These are phyloP conservation scores for Aspergillus puulaauensis DNA, from an alignment of 2,329 filamentous ascomycete genomes.

Conservation along the genomic window DNA sequence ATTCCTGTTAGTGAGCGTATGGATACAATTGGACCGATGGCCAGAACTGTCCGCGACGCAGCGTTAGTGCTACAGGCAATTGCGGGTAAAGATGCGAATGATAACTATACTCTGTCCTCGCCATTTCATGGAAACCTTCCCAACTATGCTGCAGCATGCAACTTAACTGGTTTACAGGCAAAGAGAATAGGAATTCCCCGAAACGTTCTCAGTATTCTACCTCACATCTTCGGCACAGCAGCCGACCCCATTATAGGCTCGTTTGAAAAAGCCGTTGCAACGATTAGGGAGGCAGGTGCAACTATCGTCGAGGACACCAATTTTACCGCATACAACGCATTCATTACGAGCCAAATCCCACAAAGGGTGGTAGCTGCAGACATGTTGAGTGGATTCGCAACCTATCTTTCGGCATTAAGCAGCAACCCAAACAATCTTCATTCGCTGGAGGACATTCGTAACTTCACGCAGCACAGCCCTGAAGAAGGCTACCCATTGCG, in stretches of 20 bases:
- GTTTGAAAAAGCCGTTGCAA: constrained; percentile 56
- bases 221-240: constrained; percentile 27
- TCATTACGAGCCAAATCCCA: constrained; percentile 37
- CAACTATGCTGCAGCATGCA: constrained; percentile 62
- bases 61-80: constrained; percentile 61
- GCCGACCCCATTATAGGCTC: constrained; percentile 49
- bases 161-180: constrained; percentile 52
- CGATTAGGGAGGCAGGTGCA: constrained; percentile 58
- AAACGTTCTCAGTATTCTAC: constrained; percentile 52
- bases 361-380: constrained; percentile 55
- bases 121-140: constrained; percentile 54
- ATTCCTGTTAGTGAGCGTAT: constrained; percentile 63
- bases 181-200: constrained; percentile 65
- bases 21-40: constrained; percentile 59
- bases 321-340: constrained; percentile 54
- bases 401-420: constrained; percentile 57
- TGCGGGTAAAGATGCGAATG: constrained; percentile 51
- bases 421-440: constrained; percentile 59
- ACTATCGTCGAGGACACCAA: constrained; percentile 61
- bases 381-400: constrained; percentile 56
- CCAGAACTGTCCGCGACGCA: constrained; percentile 59
- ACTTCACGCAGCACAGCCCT: constrained; percentile 55
- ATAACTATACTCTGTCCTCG: constrained; percentile 60
- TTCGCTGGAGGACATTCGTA: constrained; percentile 51
- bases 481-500: constrained; percentile 61